These are phyloP conservation scores for Candida incommunis DNA, from an alignment of 805 yeast genomes.

Conservation along the genomic window DNA sequence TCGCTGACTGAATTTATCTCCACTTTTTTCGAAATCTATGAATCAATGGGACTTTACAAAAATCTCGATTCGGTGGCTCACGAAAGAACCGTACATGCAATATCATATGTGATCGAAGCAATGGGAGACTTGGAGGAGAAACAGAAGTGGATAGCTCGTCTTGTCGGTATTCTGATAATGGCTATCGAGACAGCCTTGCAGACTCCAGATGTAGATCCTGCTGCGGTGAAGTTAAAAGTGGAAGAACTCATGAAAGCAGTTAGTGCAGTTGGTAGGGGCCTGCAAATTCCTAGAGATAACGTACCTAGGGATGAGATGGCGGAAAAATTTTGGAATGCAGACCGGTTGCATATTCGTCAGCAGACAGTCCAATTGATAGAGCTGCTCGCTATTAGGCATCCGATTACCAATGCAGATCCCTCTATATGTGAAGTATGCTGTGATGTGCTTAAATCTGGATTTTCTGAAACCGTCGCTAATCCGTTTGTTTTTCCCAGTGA, in stretches of 20 bases:
- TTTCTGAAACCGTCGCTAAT: slow-evolving; percentile 47
- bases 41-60: slow-evolving; percentile 9
- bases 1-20: slow-evolving; percentile 13
- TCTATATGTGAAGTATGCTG: slow-evolving; percentile 51
- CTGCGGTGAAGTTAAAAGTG: slow-evolving; percentile 23
- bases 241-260: slow-evolving; percentile 46
- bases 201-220: slow-evolving; percentile 12
- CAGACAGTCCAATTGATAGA: slow-evolving; percentile 28
- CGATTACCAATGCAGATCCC: slow-evolving; percentile 27
- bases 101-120: slow-evolving; percentile 19
- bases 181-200: slow-evolving; percentile 6
- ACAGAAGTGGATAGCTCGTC: slow-evolving; percentile 21
- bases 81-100: slow-evolving; percentile 19
- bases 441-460: slow-evolving; percentile 45
- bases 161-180: slow-evolving; percentile 16
- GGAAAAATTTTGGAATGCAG: slow-evolving; percentile 19
- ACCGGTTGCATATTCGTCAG: slow-evolving; percentile 23
- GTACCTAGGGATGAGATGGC: slow-evolving; percentile 24
- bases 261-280: slow-evolving; percentile 57
- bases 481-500: slow-evolving; percentile 44
- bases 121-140: slow-evolving; percentile 12
- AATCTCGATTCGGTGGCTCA: slow-evolving; percentile 14
- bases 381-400: slow-evolving; percentile 28
- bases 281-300: slow-evolving; percentile 44
- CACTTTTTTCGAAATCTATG: slow-evolving; percentile 17